A percentile compares a stretch with the other conserved stretches of the same genome.
Evolutionary conservation across 495 filamentous ascomycete species (phyloP).

Genomic region (Neurospora pannonica): DNA sequence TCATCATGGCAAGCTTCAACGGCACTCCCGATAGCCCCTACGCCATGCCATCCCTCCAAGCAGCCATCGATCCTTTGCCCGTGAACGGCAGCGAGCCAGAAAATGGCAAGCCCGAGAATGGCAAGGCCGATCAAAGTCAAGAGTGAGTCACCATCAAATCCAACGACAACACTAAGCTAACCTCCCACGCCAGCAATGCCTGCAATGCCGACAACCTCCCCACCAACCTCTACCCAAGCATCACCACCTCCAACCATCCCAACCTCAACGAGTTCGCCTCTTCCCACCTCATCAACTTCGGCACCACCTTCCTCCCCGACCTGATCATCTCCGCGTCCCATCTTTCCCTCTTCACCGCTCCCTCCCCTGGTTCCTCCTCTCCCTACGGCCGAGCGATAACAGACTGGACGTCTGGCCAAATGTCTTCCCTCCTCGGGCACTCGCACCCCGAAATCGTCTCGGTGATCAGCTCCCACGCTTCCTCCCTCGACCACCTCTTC

Average conservation of each 20-base stretch:
- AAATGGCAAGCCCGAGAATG: background rate
- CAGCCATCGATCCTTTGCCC: background rate
- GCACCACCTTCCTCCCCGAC: constrained; percentile 16
- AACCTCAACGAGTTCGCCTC: constrained; percentile 8
- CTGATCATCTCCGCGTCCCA: constrained; percentile 15
- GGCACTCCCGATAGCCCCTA: background rate
- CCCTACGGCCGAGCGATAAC: constrained; percentile 28
- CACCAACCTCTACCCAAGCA: constrained; percentile 2
- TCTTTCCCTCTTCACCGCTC: constrained; percentile 17
- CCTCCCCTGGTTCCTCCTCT: background rate
- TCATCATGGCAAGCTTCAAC: background rate
- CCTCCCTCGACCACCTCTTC: constrained; percentile 43
- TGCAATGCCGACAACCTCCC: background rate
- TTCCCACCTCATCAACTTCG: constrained; percentile 18
- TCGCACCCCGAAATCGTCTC: constrained; percentile 47
- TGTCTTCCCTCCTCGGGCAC: constrained; percentile 49
- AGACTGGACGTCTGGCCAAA: constrained; percentile 49
- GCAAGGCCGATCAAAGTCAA: background rate
- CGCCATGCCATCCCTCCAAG: background rate
- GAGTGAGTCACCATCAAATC: background rate
- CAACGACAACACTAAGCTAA: background rate
- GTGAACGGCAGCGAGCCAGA: background rate
- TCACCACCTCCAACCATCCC: background rate
- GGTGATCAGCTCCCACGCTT: constrained; percentile 32
- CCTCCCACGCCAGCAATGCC: background rate